These are phyloP conservation scores for Chalciporus sphaerocephalus DNA, from an alignment of 768 basidiomycete species.

Conservation along the genomic window DNA sequence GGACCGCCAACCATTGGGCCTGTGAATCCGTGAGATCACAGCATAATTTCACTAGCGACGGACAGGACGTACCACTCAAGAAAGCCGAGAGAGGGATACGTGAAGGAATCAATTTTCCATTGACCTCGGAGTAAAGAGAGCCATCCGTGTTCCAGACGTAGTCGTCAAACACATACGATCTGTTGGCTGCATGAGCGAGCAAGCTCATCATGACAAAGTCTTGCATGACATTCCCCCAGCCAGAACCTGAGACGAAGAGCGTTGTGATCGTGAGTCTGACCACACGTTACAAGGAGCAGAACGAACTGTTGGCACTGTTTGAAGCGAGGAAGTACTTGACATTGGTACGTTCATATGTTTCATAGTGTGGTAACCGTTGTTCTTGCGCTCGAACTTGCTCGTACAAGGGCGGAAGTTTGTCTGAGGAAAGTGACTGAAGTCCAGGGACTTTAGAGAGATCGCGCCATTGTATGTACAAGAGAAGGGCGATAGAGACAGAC, in stretches of 20 bases:
- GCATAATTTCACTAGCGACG: not conserved
- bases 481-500: slow-evolving; percentile 8
- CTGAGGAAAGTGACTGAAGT: not conserved
- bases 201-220: slow-evolving; percentile 36
- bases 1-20: slow-evolving; percentile 41
- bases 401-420: slow-evolving; percentile 39
- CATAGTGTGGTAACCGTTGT: slow-evolving; percentile 39
- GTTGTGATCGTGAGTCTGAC: not conserved
- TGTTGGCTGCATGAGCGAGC: slow-evolving; percentile 32
- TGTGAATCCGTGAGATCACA: slow-evolving; percentile 7
- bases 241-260: slow-evolving; percentile 32
- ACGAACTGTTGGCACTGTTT: slow-evolving; percentile 42
- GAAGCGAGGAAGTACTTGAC: slow-evolving; percentile 45
- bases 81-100: slow-evolving; percentile 40
- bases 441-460: not conserved
- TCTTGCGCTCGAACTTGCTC: slow-evolving; percentile 37
- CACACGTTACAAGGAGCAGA: not conserved
- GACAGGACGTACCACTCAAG: slow-evolving; percentile 30
- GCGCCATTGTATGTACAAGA: slow-evolving; percentile 12
- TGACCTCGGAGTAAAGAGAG: slow-evolving; percentile 34
- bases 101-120: slow-evolving; percentile 36
- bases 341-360: slow-evolving; percentile 30
- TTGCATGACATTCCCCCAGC: slow-evolving; percentile 42
- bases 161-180: slow-evolving; percentile 43
- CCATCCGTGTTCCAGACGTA: slow-evolving; percentile 38